Evolutionary conservation across 352 stramenopile genomes (phyloP).

Genomic region (Thraustochytrium striatum): DNA sequence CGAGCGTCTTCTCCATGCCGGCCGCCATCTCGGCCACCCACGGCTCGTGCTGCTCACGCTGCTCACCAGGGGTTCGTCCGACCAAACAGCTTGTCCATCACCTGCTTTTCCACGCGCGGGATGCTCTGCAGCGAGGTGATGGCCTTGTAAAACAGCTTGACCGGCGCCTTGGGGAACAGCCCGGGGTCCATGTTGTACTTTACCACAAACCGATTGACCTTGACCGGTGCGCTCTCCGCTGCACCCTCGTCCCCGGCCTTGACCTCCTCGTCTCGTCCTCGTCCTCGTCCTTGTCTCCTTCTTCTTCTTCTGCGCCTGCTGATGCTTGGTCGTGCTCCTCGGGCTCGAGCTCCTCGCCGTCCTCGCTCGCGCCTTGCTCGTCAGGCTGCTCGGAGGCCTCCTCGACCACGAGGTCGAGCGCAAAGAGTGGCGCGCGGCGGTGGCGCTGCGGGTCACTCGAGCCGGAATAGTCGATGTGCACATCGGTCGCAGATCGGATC

Average conservation of each 20-base stretch:
- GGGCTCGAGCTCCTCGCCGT: not conserved
- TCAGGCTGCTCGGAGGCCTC: not conserved
- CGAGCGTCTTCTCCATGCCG: constrained; percentile 54
- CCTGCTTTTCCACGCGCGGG: constrained; percentile 78
- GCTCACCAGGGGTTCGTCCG: constrained; percentile 76
- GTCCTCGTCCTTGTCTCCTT: constrained; percentile 1
- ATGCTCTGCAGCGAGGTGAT: constrained; percentile 74
- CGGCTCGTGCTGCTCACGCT: constrained; percentile 73
- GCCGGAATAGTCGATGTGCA: constrained; percentile 48
- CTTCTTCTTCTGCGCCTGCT: not conserved
- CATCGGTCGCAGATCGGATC: constrained; percentile 41
- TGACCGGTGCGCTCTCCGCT: not conserved
- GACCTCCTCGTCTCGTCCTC: constrained; percentile 29
- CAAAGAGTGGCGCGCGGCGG: constrained; percentile 53
- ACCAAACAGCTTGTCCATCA: constrained; percentile 94
- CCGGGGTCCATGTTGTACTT: constrained; percentile 67
- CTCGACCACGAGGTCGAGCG: constrained; percentile 57
- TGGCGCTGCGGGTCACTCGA: not conserved
- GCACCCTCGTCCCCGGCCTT: constrained; percentile 43
- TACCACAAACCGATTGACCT: constrained; percentile 65
- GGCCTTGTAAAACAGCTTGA: constrained; percentile 71
- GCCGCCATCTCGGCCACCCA: constrained; percentile 69
- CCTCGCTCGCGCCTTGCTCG: not conserved
- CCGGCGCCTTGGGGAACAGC: constrained; percentile 67
- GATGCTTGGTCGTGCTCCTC: not conserved